A percentile compares a stretch with the other conserved stretches of the same genome.
These are phyloP conservation scores for Taxillus chinensis DNA, from an alignment of 164 flowering plant genomes.

Conservation along the genomic window DNA sequence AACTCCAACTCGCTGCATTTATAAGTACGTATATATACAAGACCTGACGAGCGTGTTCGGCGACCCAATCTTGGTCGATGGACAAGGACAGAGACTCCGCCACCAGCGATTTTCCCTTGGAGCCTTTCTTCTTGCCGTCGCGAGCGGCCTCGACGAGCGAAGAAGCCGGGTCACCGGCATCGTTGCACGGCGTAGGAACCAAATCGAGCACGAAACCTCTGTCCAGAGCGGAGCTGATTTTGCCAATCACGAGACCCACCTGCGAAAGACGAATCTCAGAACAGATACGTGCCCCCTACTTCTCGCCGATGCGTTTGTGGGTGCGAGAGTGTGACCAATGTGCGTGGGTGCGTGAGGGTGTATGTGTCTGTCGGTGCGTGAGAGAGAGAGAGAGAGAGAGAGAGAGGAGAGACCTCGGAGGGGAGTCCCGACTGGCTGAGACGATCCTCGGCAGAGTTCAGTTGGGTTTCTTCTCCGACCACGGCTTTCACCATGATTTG, in stretches of 20 bases:
- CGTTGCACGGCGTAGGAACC: conserved; percentile 73
- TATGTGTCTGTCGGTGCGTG: background rate
- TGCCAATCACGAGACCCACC: conserved; percentile 86
- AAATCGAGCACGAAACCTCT: conserved; percentile 67
- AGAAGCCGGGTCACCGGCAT: conserved; percentile 63
- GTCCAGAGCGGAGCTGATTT: conserved; percentile 48
- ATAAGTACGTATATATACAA: too few relatives aligned
- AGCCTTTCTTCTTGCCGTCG: conserved; percentile 38
- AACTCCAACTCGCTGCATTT: too few relatives aligned
- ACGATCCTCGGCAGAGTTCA: conserved; percentile 54
- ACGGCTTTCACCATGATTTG: conserved; percentile 65
- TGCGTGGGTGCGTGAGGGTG: too few relatives aligned
- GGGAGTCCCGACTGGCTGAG: conserved; percentile 40
- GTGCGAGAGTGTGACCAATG: too few relatives aligned
- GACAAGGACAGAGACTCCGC: conserved; percentile 33
- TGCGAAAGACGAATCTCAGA: conserved; percentile 14
- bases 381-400: conserved; percentile 8
- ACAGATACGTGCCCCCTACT: too few relatives aligned
- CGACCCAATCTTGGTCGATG: conserved; percentile 78
- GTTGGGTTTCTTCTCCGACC: conserved; percentile 68
- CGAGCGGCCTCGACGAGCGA: conserved; percentile 28
- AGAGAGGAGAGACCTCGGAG: conserved; percentile 33
- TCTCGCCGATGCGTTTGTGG: too few relatives aligned
- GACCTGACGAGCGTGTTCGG: conserved; percentile 92
- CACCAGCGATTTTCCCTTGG: conserved; percentile 43